Evolutionary conservation across 768 basidiomycete species (phyloP).

Genomic region (Suillus subaureus): DNA sequence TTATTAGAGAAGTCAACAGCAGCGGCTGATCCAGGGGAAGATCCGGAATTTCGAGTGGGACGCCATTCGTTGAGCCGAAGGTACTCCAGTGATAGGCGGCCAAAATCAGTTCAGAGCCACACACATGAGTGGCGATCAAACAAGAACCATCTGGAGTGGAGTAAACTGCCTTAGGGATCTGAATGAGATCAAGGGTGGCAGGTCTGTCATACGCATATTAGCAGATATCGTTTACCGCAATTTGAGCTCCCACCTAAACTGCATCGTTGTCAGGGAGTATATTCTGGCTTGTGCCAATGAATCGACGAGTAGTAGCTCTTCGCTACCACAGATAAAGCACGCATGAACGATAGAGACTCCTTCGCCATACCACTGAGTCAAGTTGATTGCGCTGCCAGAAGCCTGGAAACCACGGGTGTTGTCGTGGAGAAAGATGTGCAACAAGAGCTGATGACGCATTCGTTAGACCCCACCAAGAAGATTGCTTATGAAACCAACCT

Average conservation of each 20-base stretch:
- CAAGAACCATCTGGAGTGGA: constrained; percentile 61
- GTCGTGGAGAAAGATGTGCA: constrained; percentile 52
- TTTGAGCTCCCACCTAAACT: constrained; percentile 47
- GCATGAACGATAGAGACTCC: constrained; percentile 34
- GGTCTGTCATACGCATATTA: constrained; percentile 35
- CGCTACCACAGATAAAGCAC: constrained; percentile 50
- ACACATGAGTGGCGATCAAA: constrained; percentile 39
- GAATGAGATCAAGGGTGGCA: constrained; percentile 42
- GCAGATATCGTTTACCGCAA: not conserved
- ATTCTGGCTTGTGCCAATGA: constrained; percentile 44
- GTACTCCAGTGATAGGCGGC: constrained; percentile 57
- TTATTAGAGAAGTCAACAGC: constrained; percentile 48
- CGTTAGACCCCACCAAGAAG: not conserved
- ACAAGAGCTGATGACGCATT: constrained; percentile 26
- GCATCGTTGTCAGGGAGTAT: constrained; percentile 55
- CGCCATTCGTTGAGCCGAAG: constrained; percentile 54
- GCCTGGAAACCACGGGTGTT: constrained; percentile 47
- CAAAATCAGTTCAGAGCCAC: constrained; percentile 24
- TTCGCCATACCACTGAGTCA: constrained; percentile 45
- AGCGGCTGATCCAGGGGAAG: constrained; percentile 24
- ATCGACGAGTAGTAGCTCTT: constrained; percentile 57
- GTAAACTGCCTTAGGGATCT: constrained; percentile 37
- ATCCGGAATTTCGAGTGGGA: constrained; percentile 35
- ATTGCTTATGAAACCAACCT: constrained; percentile 28
- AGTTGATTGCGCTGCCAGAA: constrained; percentile 42